Evolutionary conservation across 768 basidiomycete genomes (phyloP), one percentile per base, ranked within the genome.

Genomic region (Tylopilus intermedius): DNA sequence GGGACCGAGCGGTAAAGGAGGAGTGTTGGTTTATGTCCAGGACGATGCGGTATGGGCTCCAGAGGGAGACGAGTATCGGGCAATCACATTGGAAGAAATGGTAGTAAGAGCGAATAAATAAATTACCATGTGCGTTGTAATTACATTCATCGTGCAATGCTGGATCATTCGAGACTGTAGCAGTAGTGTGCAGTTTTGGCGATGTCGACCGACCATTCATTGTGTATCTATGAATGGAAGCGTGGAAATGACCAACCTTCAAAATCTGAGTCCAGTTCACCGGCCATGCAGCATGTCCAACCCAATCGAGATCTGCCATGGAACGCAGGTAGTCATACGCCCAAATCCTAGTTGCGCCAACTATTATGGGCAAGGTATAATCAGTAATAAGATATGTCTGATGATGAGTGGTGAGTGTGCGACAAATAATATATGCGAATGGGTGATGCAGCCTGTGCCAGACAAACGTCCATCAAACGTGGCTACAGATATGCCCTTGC

Each of bases 11-110:
- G 94, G 92, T 10, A 86, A 84, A 62, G 88, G 90, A 8, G 95
- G 95, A 0, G 64, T 97, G 40, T 73, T 92, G 60, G 85, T 96
- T 22, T 99, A 95, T 71, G 80, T 98, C 40, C 74, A 83, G 58
- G 94, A 96, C 61, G 94, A 96, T 71, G 94, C 94, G 1, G 90
- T 97, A 13, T 98, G 94, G 88, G 86, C 88, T 3, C 76, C 82
- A 8, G 80, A 83, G 22, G 73, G 72, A 30, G 83, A 83, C 15
- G 77, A 80, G 13, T 90, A 83, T 67, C 75, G 79, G 54, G 94
- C 94, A 4, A 84, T 97, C 26, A 75, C 84, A 8, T 68, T 97
- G 65, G 92, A 95, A 62, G 88, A 90, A 55, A 92, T 98, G 92
- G 88, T 95, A 35, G 56, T 81, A 27, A 76, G 81, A 55, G 86